Evolutionary conservation across 2,329 filamentous ascomycete species (phyloP).

Genomic region (Aphanocladium album): DNA sequence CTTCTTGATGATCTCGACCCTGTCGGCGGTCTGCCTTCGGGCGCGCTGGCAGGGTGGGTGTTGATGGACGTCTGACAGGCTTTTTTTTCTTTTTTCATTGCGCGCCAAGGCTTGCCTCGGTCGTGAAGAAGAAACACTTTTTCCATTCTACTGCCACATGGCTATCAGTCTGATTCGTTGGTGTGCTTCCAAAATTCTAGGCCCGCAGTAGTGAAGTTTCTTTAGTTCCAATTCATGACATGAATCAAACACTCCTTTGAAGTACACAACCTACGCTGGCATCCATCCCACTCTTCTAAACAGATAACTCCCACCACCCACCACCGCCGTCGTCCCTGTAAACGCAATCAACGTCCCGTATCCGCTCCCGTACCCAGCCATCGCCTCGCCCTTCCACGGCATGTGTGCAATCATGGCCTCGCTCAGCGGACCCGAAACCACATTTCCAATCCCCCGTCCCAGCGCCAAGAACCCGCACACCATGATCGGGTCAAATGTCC

Average conservation of each 20-base stretch:
- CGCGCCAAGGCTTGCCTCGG: constrained; percentile 41
- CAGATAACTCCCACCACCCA: constrained; percentile 26
- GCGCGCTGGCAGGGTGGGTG: constrained; percentile 73
- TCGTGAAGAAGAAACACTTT: constrained; percentile 45
- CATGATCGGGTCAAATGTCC: constrained; percentile 42
- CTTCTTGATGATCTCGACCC: constrained; percentile 85
- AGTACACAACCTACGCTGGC: not conserved
- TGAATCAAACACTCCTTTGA: no score
- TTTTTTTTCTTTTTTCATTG: constrained; percentile 51
- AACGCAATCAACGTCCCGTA: constrained; percentile 31
- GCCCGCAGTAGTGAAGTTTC: no score
- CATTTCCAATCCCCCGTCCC: constrained; percentile 57
- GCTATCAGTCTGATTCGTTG: no score
- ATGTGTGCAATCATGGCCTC: constrained; percentile 43
- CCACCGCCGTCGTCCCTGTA: constrained; percentile 27
- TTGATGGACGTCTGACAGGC: constrained; percentile 87
- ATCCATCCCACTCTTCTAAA: constrained; percentile 29
- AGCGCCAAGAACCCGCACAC: constrained; percentile 54
- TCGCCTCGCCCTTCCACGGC: constrained; percentile 34
- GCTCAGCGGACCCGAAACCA: constrained; percentile 52
- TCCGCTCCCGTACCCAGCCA: constrained; percentile 28
- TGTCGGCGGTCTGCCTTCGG: constrained; percentile 66
- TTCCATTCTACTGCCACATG: not conserved
- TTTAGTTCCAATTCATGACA: no score
- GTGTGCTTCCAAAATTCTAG: no score